These are phyloP conservation scores for Lachancea cidri DNA, from an alignment of 805 yeast species.

Conservation along the genomic window DNA sequence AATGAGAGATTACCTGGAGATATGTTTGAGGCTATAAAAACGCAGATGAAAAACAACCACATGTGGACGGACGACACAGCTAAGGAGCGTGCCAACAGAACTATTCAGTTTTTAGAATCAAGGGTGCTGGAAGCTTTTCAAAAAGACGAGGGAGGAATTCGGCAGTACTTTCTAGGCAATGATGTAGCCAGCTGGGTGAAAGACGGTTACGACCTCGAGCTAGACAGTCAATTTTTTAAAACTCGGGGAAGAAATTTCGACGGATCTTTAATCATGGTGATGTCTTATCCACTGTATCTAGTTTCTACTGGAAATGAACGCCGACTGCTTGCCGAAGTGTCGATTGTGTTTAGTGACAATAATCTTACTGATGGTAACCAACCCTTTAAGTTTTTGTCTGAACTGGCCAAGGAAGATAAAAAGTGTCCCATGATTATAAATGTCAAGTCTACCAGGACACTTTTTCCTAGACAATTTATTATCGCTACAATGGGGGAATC, in stretches of 20 bases:
- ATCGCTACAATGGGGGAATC: conserved; percentile 19
- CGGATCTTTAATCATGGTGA: conserved; percentile 11
- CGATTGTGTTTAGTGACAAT: conserved; percentile 14
- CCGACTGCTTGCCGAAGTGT: conserved; percentile 16
- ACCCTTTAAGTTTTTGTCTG: conserved; percentile 2
- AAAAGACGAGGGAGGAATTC: conserved; percentile 20
- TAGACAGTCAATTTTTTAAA: conserved; percentile 9
- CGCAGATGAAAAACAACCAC: conserved; percentile 1
- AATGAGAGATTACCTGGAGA: background rate
- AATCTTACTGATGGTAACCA: conserved; percentile 1
- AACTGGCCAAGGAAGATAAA: conserved; percentile 2
- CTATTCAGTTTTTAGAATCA: conserved; percentile 13
- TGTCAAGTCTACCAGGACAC: conserved; percentile 10
- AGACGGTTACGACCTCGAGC: conserved; percentile 13
- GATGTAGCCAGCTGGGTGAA: conserved; percentile 13
- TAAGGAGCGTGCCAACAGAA: conserved; percentile 3
- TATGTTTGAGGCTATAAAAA: conserved; percentile 2
- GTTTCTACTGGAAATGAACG: conserved; percentile 9
- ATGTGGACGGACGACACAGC: conserved; percentile 1
- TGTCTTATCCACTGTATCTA: conserved; percentile 17
- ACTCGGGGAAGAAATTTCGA: conserved; percentile 11
- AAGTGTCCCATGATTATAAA: conserved; percentile 20
- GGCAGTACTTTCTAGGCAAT: conserved; percentile 17
- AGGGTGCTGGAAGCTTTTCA: conserved; percentile 23
- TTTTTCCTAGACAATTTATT: conserved; percentile 16